phyloP scores from a whole-genome alignment of 768 basidiomycete species.

The Tulasnella sp. region DNA sequence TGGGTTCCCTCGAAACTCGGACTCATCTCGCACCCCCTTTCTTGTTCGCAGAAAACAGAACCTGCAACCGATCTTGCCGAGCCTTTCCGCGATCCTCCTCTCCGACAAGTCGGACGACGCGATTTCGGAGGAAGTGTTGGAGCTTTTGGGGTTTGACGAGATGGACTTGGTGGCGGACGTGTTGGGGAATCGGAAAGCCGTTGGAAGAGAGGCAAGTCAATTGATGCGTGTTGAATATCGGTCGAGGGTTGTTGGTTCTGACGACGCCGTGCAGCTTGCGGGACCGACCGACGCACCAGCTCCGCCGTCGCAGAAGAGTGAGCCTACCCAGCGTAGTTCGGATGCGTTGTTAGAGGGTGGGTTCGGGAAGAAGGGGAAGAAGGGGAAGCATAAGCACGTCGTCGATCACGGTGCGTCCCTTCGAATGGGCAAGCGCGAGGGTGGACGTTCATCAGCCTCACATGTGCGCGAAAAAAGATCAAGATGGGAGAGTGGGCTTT shows the following conservation, averaged over 20 bases:
- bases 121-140: conserved; percentile 66
- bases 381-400: conserved; percentile 4
- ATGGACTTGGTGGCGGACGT: conserved; percentile 69
- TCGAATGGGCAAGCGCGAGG: not conserved
- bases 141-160: conserved; percentile 73
- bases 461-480: not conserved
- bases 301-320: too few relatives aligned
- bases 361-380: conserved; percentile 12
- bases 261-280: not conserved
- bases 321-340: not conserved
- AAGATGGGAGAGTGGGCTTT: not conserved
- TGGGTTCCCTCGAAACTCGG: not conserved
- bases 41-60: not conserved
- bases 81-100: not conserved
- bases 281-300: not conserved
- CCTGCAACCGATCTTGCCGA: not conserved
- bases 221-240: not conserved
- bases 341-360: not conserved
- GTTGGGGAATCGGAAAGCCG: conserved; percentile 40
- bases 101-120: conserved; percentile 38
- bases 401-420: not conserved
- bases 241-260: not conserved
- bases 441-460: not conserved
- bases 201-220: conserved; percentile 39
- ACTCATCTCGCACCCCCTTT: not conserved